These are phyloP conservation scores for Colletotrichum lini DNA, from an alignment of 2,329 filamentous ascomycete genomes.

Conservation along the genomic window DNA sequence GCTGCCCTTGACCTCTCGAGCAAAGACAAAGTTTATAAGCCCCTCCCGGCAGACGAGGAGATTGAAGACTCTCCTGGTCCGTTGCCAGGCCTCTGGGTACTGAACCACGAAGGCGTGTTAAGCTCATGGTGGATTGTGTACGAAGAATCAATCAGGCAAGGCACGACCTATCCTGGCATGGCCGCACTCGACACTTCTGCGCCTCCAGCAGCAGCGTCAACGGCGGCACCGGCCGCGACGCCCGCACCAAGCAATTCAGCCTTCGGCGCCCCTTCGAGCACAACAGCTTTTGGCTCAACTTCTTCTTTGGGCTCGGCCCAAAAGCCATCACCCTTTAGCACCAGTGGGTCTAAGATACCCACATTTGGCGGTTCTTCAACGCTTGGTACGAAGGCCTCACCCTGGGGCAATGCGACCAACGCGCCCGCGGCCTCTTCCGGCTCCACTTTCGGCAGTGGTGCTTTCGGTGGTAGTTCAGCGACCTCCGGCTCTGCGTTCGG, in stretches of 20 bases:
- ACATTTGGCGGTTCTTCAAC: slow-evolving; percentile 64
- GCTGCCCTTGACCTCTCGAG: slow-evolving; percentile 87
- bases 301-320: slow-evolving; percentile 57
- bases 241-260: slow-evolving; percentile 41
- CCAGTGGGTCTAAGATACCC: slow-evolving; percentile 49
- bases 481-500: slow-evolving; percentile 64
- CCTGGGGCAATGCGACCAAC: slow-evolving; percentile 59
- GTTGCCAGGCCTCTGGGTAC: slow-evolving; percentile 84
- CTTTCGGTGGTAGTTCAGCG: slow-evolving; percentile 58
- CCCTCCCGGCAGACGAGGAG: slow-evolving; percentile 82
- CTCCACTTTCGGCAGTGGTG: slow-evolving; percentile 60
- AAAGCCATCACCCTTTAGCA: slow-evolving; percentile 40
- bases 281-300: slow-evolving; percentile 47
- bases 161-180: slow-evolving; percentile 81
- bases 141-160: slow-evolving; percentile 84
- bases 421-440: slow-evolving; percentile 46
- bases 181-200: slow-evolving; percentile 53
- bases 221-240: slow-evolving; percentile 40
- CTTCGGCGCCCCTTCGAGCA: slow-evolving; percentile 44
- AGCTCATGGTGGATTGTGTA: slow-evolving; percentile 94
- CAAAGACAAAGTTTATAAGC: slow-evolving; percentile 82
- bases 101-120: slow-evolving; percentile 91
- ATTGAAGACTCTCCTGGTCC: slow-evolving; percentile 85
- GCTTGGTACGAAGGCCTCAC: slow-evolving; percentile 66
- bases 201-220: slow-evolving; percentile 45